These are phyloP conservation scores for Turnera subulata DNA, from an alignment of 345 rosid species.

Conservation along the genomic window DNA sequence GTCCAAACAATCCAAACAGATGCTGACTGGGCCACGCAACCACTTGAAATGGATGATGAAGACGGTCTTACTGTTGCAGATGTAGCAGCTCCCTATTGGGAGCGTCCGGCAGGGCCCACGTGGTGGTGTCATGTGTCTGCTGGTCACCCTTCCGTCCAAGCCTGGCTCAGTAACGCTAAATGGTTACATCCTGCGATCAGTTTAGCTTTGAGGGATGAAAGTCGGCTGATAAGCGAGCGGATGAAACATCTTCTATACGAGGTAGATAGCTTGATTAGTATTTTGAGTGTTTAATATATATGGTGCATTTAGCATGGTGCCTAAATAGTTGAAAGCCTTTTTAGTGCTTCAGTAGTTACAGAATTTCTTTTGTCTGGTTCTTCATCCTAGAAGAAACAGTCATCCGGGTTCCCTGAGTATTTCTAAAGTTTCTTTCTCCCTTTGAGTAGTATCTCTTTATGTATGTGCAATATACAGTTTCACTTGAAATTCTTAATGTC, in stretches of 20 bases:
- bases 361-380: no score
- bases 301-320: neutral
- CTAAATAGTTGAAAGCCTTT: no score
- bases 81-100: conserved; percentile 96
- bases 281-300: neutral
- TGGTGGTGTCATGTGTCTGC: conserved; percentile 98
- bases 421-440: no score
- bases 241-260: conserved; percentile 92
- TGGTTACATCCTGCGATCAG: conserved; percentile 98
- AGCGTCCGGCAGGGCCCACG: conserved; percentile 71
- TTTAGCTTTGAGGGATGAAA: conserved; percentile 83
- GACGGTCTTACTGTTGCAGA: conserved; percentile 74
- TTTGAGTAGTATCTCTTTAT: no score
- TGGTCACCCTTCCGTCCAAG: conserved; percentile 46
- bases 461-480: no score
- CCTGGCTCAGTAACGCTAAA: conserved; percentile 72
- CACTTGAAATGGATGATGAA: conserved; percentile 48
- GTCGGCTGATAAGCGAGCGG: conserved; percentile 80
- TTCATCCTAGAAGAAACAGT: no score
- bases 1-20: conserved; percentile 61
- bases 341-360: no score
- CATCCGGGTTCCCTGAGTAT: no score
- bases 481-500: no score
- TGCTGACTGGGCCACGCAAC: conserved; percentile 55
- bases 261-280: conserved; percentile 32